Percentiles rank a stretch among this genome's conserved stretches.
phyloP scores from a whole-genome alignment of 805 yeast genomes.

The Metschnikowia sp. region DNA sequence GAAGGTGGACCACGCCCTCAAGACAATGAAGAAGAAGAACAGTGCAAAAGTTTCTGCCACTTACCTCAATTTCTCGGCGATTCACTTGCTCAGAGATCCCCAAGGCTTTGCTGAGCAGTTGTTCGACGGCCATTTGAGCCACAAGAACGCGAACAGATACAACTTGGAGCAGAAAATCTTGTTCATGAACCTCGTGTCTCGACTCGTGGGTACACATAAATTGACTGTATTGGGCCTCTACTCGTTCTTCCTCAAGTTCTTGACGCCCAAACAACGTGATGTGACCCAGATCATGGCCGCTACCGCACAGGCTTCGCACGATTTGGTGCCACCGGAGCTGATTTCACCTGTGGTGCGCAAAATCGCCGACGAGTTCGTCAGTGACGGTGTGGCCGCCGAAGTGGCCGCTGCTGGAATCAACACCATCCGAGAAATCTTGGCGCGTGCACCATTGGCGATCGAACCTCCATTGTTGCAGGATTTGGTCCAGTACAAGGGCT shows the following conservation, averaged over 20 bases:
- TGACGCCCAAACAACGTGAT: slow-evolving; percentile 90
- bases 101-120: slow-evolving; percentile 94
- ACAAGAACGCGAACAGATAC: slow-evolving; percentile 66
- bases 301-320: slow-evolving; percentile 94
- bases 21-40: slow-evolving; percentile 57
- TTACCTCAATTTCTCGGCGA: slow-evolving; percentile 88
- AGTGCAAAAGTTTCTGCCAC: slow-evolving; percentile 53
- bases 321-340: slow-evolving; percentile 94
- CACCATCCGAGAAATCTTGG: slow-evolving; percentile 86
- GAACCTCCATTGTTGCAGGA: slow-evolving; percentile 87
- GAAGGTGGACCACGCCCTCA: slow-evolving; percentile 72
- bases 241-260: slow-evolving; percentile 80
- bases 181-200: slow-evolving; percentile 80
- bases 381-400: slow-evolving; percentile 97
- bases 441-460: slow-evolving; percentile 94
- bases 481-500: slow-evolving; percentile 83
- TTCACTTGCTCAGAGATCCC: slow-evolving; percentile 92
- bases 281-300: slow-evolving; percentile 98
- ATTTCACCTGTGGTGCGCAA: slow-evolving; percentile 78
- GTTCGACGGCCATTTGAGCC: slow-evolving; percentile 66
- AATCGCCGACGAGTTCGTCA: slow-evolving; percentile 94
- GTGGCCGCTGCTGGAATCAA: slow-evolving; percentile 98
- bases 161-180: slow-evolving; percentile 86
- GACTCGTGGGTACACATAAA: slow-evolving; percentile 93
- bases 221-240: slow-evolving; percentile 85